Base-by-base conservation (phyloP, 371 early-diverging fungal genomes). In the Funneliformis caledonium region DNA sequence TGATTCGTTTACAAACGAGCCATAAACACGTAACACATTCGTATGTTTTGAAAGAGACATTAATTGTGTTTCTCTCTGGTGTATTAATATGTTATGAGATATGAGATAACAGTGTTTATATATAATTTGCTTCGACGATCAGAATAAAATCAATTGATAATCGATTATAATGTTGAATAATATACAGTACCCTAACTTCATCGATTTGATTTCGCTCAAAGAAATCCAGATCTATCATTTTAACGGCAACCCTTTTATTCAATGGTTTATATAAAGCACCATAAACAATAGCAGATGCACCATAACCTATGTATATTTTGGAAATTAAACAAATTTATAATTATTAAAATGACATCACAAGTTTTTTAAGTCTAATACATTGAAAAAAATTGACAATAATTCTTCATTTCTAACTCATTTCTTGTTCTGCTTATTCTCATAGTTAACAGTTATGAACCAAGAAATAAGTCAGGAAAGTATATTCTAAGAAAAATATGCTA, bases 201-300 rank as follows among this genome's bases (percentile, higher is more conserved):
- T 96, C 97, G 80, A 97, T 97, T 85, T 97, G 97, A 85, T 96
- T 94, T 22, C 96, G 89, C 83, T 96, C 96, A 90, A 97, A 97
- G 91, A 92, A 89, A 84, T 97, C 97, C 83, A 97, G 83, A 83
- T 97, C 96, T 82, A 97, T 95, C 84, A 95, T 91, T 83, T 97
- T 97, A 60, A 96, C 88, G 42, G 95, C 95, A 9, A 97, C 94
- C 52, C 88, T 84, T 83, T 89, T 90, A 69, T 91, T 89, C 37
- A 88, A 62, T 11, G 96, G 96, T 76, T 89, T 92, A 83, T 94
- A 96, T 73, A 88, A 86, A 14, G 96, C 96, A 74, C 88, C 87
- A 86, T 94, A 95, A 0, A 96, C 97, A 33, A 93, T 88, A 0
- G 96, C 97, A 1, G 96, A 96, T 0, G 96, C 95, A 12, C 97